These are phyloP conservation scores for Pseudocercospora eumusae DNA, from an alignment of 2,329 filamentous ascomycete species.

Conservation along the genomic window DNA sequence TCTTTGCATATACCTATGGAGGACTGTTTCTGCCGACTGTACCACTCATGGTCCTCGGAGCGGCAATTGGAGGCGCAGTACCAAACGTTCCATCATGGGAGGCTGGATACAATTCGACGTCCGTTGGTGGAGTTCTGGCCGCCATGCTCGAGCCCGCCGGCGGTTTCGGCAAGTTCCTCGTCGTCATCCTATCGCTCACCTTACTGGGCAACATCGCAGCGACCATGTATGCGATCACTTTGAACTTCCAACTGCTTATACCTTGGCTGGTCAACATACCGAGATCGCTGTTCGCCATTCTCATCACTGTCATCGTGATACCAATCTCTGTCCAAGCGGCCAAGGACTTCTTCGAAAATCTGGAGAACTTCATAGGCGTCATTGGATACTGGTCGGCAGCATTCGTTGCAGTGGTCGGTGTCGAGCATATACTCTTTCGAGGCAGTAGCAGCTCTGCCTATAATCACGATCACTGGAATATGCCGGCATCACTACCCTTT, in stretches of 20 bases:
- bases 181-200: constrained; percentile 47
- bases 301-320: constrained; percentile 46
- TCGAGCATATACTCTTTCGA: constrained; percentile 48
- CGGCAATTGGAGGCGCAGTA: constrained; percentile 46
- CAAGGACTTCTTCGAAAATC: constrained; percentile 46
- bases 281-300: constrained; percentile 47
- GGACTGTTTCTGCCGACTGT: constrained; percentile 41
- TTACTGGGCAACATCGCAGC: constrained; percentile 50
- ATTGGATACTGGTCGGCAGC: constrained; percentile 52
- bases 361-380: constrained; percentile 50
- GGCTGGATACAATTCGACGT: constrained; percentile 42
- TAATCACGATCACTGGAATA: constrained; percentile 47
- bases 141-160: constrained; percentile 45
- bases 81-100: constrained; percentile 35
- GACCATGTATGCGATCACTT: constrained; percentile 49
- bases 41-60: constrained; percentile 44
- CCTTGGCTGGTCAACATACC: constrained; percentile 44
- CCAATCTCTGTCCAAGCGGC: constrained; percentile 49
- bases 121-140: constrained; percentile 45
- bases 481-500: constrained; percentile 42
- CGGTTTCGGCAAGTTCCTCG: constrained; percentile 48
- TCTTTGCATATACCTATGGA: constrained; percentile 44
- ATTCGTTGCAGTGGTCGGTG: constrained; percentile 46
- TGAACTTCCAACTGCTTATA: constrained; percentile 42
- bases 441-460: constrained; percentile 40